Percentiles rank a stretch among this genome's conserved stretches.
phyloP scores from a whole-genome alignment of 495 filamentous ascomycete genomes.

The Penicillium lividum region DNA sequence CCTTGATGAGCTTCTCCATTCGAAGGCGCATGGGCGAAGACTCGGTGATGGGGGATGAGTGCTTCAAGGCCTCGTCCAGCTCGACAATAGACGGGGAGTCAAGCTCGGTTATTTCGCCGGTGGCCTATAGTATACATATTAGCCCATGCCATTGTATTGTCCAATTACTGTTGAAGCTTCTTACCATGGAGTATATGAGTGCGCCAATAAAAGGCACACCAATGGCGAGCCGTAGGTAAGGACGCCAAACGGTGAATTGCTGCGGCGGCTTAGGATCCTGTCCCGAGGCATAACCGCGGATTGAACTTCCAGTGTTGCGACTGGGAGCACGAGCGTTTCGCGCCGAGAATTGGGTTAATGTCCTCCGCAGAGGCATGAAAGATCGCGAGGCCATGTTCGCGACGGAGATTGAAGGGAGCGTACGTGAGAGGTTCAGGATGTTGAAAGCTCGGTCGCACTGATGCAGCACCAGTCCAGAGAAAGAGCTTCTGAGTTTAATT shows the following conservation, averaged over 20 bases:
- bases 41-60: conserved; percentile 46
- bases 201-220: conserved; percentile 63
- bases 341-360: conserved; percentile 31
- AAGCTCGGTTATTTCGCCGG: conserved; percentile 52
- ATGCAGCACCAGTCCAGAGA: not conserved
- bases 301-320: conserved; percentile 21
- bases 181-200: conserved; percentile 69
- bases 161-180: not conserved
- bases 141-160: conserved; percentile 3
- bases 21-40: conserved; percentile 93
- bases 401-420: conserved; percentile 13
- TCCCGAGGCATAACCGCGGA: conserved; percentile 36
- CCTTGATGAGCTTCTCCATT: conserved; percentile 94
- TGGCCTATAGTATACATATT: conserved; percentile 35
- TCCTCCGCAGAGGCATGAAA: conserved; percentile 43
- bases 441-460: not conserved
- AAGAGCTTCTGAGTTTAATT: not conserved
- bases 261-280: conserved; percentile 26
- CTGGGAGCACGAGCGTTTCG: conserved; percentile 24
- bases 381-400: conserved; percentile 40
- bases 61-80: conserved; percentile 46
- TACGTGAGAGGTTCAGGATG: not conserved
- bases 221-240: conserved; percentile 58
- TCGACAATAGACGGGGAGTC: conserved; percentile 60
- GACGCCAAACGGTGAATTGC: conserved; percentile 49